Conservation (phyloP, 148 eudicot genomes). For the Rhododendron molle region DNA sequence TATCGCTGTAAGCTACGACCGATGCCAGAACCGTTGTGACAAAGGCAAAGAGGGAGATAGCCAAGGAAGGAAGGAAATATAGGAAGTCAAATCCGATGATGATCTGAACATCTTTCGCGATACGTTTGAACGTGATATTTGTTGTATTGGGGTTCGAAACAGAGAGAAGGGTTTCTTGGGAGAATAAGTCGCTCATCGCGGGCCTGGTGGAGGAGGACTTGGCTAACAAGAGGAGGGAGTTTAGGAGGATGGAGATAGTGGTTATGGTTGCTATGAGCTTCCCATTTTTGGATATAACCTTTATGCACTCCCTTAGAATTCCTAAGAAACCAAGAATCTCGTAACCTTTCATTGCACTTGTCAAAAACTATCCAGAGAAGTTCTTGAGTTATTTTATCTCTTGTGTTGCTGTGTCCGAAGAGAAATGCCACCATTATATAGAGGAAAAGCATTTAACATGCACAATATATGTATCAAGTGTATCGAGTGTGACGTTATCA, state of each 20-base stretch:
- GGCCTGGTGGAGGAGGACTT: background rate
- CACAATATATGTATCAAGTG: background rate
- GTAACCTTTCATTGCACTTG: background rate
- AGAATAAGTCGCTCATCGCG: background rate
- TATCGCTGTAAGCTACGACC: background rate
- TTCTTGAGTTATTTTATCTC: background rate
- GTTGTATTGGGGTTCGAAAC: background rate
- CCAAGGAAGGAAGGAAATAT: background rate
- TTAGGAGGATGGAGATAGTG: background rate
- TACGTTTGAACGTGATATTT: background rate
- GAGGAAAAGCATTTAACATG: background rate
- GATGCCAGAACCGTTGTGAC: background rate
- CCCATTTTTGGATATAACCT: conserved; percentile 17
- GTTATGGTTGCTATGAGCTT: conserved; percentile 15
- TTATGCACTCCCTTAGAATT: conserved; percentile 20
- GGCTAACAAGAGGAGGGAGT: background rate
- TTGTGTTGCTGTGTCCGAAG: background rate
- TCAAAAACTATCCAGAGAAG: background rate
- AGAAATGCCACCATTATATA: background rate
- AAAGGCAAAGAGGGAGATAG: background rate
- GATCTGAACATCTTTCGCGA: background rate
- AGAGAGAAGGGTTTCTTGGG: background rate
- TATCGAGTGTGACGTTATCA: background rate
- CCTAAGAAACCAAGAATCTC: conserved; percentile 3
- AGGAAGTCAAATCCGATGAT: background rate